Base-by-base conservation (phyloP, 805 yeast genomes). In the Naumovozyma castellii region DNA sequence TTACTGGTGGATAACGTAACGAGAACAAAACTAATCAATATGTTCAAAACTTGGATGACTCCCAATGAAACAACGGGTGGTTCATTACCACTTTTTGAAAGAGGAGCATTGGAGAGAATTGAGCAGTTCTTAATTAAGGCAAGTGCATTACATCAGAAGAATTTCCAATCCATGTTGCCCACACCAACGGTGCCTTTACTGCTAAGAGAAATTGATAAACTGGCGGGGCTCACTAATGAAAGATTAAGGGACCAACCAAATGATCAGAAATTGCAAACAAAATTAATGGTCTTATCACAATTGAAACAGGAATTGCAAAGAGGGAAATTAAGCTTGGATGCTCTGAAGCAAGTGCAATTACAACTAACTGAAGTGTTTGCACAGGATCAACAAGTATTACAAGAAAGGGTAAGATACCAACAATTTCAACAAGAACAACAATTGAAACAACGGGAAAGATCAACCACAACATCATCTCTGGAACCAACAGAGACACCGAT, bases 41-140 rank as follows among this genome's bases (percentile, higher is more conserved):
- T 92, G 46, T 90, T 84, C 63, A 79, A 79, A 56, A 84, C 95
- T 14, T 92, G 99, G 99, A 80, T 83, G 57, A 64, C 62, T 35
- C 76, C 88, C 25, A 76, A 72, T 27, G 52, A 51, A 34, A 36
- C 57, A 3, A 51, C 55, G 10, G 59, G 61, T 20, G 48, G 44
- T 31, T 35, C 27, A 25, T 40, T 72, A 35, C 83, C 88, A 3
- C 65, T 92, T 34, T 88, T 94, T 56, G 81, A 85, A 12, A 68
- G 65, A 28, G 80, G 75, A 3, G 80, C 84, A 32, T 66, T 88
- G 46, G 75, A 74, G 20, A 75, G 71, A 52, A 83, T 92, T 41
- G 95, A 85, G 49, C 69, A 65, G 33, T 92, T 87, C 55, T 64
- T 94, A 45, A 66, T 75, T 15, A 73, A 68, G 51, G 82, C 79